Base-by-base conservation (phyloP, 2,329 filamentous ascomycete genomes). In the Gnomoniopsis sp. region DNA sequence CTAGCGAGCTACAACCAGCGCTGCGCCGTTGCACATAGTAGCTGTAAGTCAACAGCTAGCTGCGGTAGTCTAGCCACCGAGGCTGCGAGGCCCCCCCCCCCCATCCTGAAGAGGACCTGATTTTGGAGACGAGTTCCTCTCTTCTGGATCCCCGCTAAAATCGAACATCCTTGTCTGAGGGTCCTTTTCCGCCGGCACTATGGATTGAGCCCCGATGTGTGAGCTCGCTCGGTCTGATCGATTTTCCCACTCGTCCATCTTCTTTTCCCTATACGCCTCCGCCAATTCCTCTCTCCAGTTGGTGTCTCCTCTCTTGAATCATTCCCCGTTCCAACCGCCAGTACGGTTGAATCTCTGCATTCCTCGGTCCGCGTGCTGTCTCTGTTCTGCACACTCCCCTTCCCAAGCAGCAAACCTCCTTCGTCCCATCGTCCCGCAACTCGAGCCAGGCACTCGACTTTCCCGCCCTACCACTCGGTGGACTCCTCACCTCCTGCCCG, bases 241-340 rank as follows among this genome's bases (percentile, higher is more conserved):
- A 54, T 61, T 59, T 59, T 61, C 59, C 59, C 59, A 61, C 56
- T 55, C 49, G 34, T 49, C 38, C 53, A 22, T 51, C 49, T 51
- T 59, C 53, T 44, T 50, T 43, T 19, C 26, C 10, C 2, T 48
- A 38, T 48, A 52, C 49, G 17, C 54, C 54, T 44, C 36, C 46
- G 43, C 55, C 41, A 51, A 33, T 33, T 55, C 17, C 58, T 44
- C 53, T 47, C 26, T 36, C n/a, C 53, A 41, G 30, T 41, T 23
- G 44, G 33, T 17, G 36, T 44, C 44, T 34, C 15, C 54, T 61
- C 58, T 15, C 52, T 60, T 46, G 38, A 53, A 49, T 50, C 55
- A 23, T 47, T 56, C 48, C 47, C 58, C 52, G 23, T 10, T 49
- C 33, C 49, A 34, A 43, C 46, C 33, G 22, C 58, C 21, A 22